Base-by-base conservation (phyloP, 805 yeast species). In the Cyberlindnera petersonii region DNA sequence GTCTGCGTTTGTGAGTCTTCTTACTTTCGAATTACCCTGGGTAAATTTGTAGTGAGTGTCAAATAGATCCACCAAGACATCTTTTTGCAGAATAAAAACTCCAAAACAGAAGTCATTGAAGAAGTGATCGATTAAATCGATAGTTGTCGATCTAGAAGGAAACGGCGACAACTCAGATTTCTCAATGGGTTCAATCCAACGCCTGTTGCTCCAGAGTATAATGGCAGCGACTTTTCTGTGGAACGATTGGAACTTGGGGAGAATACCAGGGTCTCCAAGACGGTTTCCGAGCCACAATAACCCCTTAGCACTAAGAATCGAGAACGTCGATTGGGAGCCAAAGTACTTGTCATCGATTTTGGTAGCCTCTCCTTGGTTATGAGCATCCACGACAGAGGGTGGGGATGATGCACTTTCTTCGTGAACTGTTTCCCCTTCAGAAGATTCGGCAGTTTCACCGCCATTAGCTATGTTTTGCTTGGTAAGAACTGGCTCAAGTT, bases 231-330 rank as follows among this genome's bases (percentile, higher is more conserved):
- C 40, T 13, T 40, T 44, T 5, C 43, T 22, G 13, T 58, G 47
- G 10, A 66, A 27, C 3, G 40, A 41, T 19, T 49, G 46, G 30
- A 65, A 56, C 2, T 59, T 62, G 1, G 24, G 19, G 0, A 37
- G 20, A 2, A 56, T 26, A 2, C 43, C 24, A 3, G 46, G 42
- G 28, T 54, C 59, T 16, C 50, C 49, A 4, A 48, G 37, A 11
- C 40, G 42, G 23, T 43, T 46, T 5, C 46, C 36, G 18, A 72
- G 45, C 74, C 75, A 68, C 27, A 52, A 49, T 6, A 72, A 26
- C 9, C 78, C 77, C 26, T 49, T 43, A 4, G 58, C 48, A 6
- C 73, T 64, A 32, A 71, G 60, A n/a, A 71, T 43, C 1, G 74
- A 66, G 36, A 71, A 47, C 0, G 52, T 43, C 1, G 51, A 45